A percentile compares a stretch with the other conserved stretches of the same genome.
phyloP scores from a whole-genome alignment of 495 filamentous ascomycete species.

The Cladorrhinum samala region DNA sequence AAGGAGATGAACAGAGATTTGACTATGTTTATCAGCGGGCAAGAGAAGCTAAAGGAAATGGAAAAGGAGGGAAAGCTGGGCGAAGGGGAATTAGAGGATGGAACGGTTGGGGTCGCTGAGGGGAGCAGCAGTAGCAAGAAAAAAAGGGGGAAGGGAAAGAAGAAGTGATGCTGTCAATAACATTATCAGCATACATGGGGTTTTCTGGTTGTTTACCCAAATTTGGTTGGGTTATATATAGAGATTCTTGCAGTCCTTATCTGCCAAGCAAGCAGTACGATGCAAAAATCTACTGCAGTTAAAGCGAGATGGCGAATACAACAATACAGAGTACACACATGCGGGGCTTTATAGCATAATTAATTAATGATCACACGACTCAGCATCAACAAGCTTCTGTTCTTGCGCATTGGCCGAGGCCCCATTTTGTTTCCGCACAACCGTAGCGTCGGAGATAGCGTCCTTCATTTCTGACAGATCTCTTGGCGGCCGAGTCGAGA shows the following conservation, averaged over 20 bases:
- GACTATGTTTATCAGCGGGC: constrained; percentile 78
- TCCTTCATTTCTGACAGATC: neutral
- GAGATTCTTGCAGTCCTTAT: no score
- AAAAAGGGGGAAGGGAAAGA: constrained; percentile 49
- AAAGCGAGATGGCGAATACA: neutral
- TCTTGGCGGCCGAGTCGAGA: neutral
- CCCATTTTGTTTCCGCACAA: neutral
- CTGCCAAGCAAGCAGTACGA: no score
- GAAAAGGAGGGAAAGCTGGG: constrained; percentile 55
- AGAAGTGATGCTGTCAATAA: constrained; percentile 5
- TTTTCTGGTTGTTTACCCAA: neutral
- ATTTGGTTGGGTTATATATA: no score
- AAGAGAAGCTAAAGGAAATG: constrained; percentile 72
- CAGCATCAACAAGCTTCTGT: no score
- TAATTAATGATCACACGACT: no score
- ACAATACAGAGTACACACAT: neutral
- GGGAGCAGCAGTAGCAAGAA: constrained; percentile 1
- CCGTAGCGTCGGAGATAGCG: neutral
- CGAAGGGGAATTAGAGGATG: constrained; percentile 47
- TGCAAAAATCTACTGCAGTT: no score
- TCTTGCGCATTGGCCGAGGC: neutral
- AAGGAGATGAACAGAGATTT: constrained; percentile 87
- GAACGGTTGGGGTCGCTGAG: constrained; percentile 39
- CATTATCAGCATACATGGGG: neutral
- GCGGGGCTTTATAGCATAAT: no score